Percentiles rank a stretch among this genome's conserved stretches.
phyloP scores from a whole-genome alignment of 2,329 filamentous ascomycete species.

The Trichoderma gracile region DNA sequence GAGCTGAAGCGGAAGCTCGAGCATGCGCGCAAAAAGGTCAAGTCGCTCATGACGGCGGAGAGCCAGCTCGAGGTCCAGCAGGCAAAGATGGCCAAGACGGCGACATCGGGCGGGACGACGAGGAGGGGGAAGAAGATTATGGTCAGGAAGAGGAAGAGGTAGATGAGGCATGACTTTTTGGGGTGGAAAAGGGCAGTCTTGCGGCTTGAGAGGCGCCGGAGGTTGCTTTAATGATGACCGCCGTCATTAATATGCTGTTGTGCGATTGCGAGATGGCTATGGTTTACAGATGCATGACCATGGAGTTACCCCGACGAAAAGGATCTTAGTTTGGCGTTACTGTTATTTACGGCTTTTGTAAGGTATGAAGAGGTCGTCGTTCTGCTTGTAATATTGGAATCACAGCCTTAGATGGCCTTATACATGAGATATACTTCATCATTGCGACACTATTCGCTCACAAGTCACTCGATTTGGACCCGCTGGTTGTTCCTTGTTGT shows the following conservation, averaged over 20 bases:
- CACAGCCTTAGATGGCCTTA: neutral
- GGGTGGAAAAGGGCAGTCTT: too few relatives aligned
- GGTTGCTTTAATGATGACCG: constrained; percentile 2
- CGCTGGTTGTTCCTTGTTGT: neutral
- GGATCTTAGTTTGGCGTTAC: neutral
- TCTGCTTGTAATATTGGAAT: neutral
- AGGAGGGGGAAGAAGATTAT: constrained; percentile 64
- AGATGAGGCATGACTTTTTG: constrained; percentile 28
- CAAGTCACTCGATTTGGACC: neutral
- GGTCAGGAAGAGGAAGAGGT: constrained; percentile 63
- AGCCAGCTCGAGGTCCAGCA: constrained; percentile 58
- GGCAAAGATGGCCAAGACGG: constrained; percentile 65
- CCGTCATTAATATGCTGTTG: neutral
- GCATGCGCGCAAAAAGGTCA: constrained; percentile 55
- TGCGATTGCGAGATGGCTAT: neutral
- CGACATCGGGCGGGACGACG: constrained; percentile 59
- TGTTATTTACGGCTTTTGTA: neutral
- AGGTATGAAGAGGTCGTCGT: neutral
- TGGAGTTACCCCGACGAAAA: neutral
- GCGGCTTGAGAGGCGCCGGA: neutral
- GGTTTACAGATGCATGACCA: neutral
- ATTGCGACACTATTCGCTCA: neutral
- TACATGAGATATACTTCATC: neutral
- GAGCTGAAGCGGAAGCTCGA: constrained; percentile 53
- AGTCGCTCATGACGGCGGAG: constrained; percentile 57